phyloP scores from a whole-genome alignment of 371 early-diverging fungal genomes.

The Modicella reniformis region DNA sequence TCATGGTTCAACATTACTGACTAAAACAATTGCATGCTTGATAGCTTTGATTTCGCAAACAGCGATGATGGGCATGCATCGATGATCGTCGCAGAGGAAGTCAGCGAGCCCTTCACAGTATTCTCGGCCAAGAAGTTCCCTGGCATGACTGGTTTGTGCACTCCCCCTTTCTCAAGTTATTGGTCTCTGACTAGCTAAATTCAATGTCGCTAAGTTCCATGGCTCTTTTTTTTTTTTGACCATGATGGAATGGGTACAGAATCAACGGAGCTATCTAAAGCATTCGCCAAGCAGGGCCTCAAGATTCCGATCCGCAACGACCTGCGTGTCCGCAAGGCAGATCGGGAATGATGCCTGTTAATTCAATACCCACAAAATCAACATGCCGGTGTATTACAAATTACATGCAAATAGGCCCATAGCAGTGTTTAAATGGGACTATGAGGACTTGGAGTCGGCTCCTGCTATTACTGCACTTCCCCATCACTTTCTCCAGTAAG shows the following conservation, averaged over 20 bases:
- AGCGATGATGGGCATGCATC: constrained; percentile 67
- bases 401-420: no score
- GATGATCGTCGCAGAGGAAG: constrained; percentile 66
- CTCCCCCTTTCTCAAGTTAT: background rate
- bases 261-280: constrained; percentile 87
- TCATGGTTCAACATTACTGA: no score
- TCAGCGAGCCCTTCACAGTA: constrained; percentile 76
- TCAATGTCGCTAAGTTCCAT: constrained; percentile 3
- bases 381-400: no score
- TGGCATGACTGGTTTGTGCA: constrained; percentile 79
- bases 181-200: background rate
- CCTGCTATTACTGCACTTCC: background rate
- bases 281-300: constrained; percentile 91
- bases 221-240: background rate
- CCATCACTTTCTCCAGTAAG: background rate
- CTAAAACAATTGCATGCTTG: background rate
- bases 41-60: constrained; percentile 43
- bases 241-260: constrained; percentile 59
- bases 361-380: no score
- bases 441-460: background rate
- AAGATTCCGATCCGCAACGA: constrained; percentile 94
- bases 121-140: constrained; percentile 91
- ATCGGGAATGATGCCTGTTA: constrained; percentile 25
- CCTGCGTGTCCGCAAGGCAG: constrained; percentile 50
- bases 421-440: background rate